Conservation (phyloP, 495 filamentous ascomycete species). For the Aspergillus bertholletiae region DNA sequence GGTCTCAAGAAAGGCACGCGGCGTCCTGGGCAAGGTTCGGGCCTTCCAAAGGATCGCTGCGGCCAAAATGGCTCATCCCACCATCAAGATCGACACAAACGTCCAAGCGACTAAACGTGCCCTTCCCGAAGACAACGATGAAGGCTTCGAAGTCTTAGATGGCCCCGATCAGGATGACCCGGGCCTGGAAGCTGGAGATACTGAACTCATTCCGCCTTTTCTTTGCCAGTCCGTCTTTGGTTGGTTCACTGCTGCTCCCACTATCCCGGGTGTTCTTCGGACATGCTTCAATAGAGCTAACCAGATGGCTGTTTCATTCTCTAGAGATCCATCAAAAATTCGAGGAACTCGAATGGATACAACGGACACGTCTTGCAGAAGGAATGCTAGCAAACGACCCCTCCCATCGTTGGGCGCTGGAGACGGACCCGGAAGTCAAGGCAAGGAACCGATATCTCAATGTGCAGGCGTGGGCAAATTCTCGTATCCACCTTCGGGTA, state of each 20-base stretch:
- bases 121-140: conserved; percentile 33
- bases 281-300: conserved; percentile 7
- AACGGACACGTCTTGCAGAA: conserved; percentile 35
- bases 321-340: conserved; percentile 46
- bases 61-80: conserved; percentile 45
- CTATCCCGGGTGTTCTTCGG: background rate
- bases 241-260: conserved; percentile 20
- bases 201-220: conserved; percentile 40
- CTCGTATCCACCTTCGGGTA: conserved; percentile 80
- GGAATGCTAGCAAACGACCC: conserved; percentile 34
- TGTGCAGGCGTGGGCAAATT: conserved; percentile 80
- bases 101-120: conserved; percentile 42
- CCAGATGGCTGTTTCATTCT: background rate
- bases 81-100: conserved; percentile 46
- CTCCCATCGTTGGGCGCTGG: conserved; percentile 47
- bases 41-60: conserved; percentile 43
- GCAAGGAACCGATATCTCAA: conserved; percentile 78
- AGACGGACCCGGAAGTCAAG: conserved; percentile 47
- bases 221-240: conserved; percentile 39
- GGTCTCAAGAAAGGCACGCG: conserved; percentile 44
- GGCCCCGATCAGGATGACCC: conserved; percentile 30
- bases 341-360: conserved; percentile 47
- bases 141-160: conserved; percentile 25
- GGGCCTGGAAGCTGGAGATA: conserved; percentile 31
- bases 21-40: conserved; percentile 47